A percentile compares a stretch with the other conserved stretches of the same genome.
These are phyloP conservation scores for Fonsecaea monophora DNA, from an alignment of 2,329 filamentous ascomycete species.

Conservation along the genomic window DNA sequence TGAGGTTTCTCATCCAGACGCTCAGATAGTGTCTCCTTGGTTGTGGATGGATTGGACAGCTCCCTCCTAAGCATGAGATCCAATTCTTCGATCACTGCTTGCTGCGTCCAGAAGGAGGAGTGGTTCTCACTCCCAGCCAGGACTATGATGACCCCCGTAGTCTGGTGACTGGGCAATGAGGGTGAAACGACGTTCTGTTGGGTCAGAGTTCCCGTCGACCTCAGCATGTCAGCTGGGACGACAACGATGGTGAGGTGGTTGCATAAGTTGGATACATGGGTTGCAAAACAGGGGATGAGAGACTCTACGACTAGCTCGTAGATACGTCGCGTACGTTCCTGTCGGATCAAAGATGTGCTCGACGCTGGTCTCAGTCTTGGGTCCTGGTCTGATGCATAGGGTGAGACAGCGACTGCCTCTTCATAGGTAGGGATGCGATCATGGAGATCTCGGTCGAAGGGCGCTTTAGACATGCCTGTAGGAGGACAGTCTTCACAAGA, in stretches of 20 bases:
- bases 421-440: conserved; percentile 47
- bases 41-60: conserved; percentile 3
- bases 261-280: conserved; percentile 51
- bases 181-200: conserved; percentile 47
- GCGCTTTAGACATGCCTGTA: conserved; percentile 24
- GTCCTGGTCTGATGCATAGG: neutral
- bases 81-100: conserved; percentile 51
- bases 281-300: conserved; percentile 51
- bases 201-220: conserved; percentile 41
- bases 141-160: conserved; percentile 44
- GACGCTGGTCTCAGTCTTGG: conserved; percentile 37
- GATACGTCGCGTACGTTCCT: conserved; percentile 49
- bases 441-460: conserved; percentile 30
- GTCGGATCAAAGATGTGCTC: conserved; percentile 23
- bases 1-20: conserved; percentile 1
- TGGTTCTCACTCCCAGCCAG: conserved; percentile 50
- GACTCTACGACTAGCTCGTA: conserved; percentile 47
- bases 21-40: neutral
- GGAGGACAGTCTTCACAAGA: neutral
- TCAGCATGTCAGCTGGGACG: conserved; percentile 51
- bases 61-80: conserved; percentile 28
- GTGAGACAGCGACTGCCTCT: conserved; percentile 40
- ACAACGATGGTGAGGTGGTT: conserved; percentile 54
- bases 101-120: conserved; percentile 54
- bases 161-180: conserved; percentile 20